phyloP scores from a whole-genome alignment of 208 protist genomes.

The Strigomonas galati region DNA sequence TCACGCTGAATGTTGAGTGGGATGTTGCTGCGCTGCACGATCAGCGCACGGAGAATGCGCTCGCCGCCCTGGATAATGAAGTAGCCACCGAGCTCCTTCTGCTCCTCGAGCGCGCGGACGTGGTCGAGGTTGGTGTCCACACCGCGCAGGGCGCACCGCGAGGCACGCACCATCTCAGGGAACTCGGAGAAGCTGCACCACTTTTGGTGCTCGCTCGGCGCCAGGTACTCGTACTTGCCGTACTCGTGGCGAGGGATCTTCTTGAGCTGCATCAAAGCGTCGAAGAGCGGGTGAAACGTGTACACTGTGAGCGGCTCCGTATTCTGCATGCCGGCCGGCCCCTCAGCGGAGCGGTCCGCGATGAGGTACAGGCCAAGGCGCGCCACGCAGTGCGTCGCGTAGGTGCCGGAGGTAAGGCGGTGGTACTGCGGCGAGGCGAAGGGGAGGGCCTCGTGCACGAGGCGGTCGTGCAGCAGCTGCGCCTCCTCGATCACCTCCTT shows the following conservation, averaged over 20 bases:
- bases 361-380: slow-evolving; percentile 76
- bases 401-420: slow-evolving; percentile 77
- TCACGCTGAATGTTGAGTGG: slow-evolving; percentile 90
- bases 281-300: slow-evolving; percentile 66
- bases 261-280: slow-evolving; percentile 61
- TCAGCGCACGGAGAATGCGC: slow-evolving; percentile 96
- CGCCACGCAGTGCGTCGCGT: slow-evolving; percentile 79
- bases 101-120: slow-evolving; percentile 89
- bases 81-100: slow-evolving; percentile 98
- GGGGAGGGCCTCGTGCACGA: slow-evolving; percentile 66
- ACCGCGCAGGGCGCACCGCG: slow-evolving; percentile 71
- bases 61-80: slow-evolving; percentile 99
- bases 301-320: slow-evolving; percentile 30
- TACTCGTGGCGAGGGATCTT: slow-evolving; percentile 43
- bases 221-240: slow-evolving; percentile 52
- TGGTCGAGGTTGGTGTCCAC: slow-evolving; percentile 64
- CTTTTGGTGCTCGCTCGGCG: slow-evolving; percentile 75
- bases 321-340: background rate
- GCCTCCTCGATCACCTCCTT: slow-evolving; percentile 61
- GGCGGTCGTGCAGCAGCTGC: slow-evolving; percentile 58
- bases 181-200: slow-evolving; percentile 78
- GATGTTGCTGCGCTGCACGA: slow-evolving; percentile 95
- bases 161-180: slow-evolving; percentile 83
- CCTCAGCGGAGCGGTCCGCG: slow-evolving; percentile 12
- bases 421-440: slow-evolving; percentile 84